Base-by-base conservation (phyloP, 2,329 filamentous ascomycete genomes). In the Fonsecaea erecta region DNA sequence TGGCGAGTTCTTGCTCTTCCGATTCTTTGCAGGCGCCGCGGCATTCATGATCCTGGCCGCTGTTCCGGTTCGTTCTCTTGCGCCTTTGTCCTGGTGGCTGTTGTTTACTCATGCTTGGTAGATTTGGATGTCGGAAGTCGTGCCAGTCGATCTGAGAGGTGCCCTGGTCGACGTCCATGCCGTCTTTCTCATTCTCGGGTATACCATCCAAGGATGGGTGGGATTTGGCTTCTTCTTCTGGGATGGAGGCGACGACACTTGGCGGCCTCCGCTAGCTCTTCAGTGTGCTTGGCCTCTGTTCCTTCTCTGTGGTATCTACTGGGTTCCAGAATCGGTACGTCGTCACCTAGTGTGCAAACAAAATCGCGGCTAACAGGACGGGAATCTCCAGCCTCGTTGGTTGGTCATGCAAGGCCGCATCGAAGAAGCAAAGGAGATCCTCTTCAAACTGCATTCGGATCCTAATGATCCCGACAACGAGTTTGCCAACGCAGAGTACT, bases 61-160 rank as follows among this genome's bases (percentile, higher is more conserved):
- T 5, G 68, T 70, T 7, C 67, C 67, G 21, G 43, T 48, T 5
- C 12, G 43, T 48, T 21, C 40, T 59, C 81, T 81, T n/a, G n/a
- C 51, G 76, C 82, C 3, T 79, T 81, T 52, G 77, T 9, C n/a
- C 37, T 43, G 16, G 16, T 48, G 9, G 9, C 5, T 48, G 11
- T 24, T 21, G 18, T 1, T 14, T 12, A 24, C 43, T 48, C 43
- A 48, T 11, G 18, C 18, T 26, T 26, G 11, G 18, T 24, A 48
- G 8, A 69, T 70, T 51, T 53, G 65, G 40, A 70, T 70, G 68
- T 66, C 64, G 52, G 68, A 70, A 52, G 60, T 70, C 21, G 68
- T 69, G 18, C 68, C 68, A 8, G 60, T 58, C 12, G 53, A 64
- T 34, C 51, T 69, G 48, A 63, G 68, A 46, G 68, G 68, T 26